Base-by-base conservation (phyloP, 352 stramenopile genomes). In the Lagenidium giganteum region DNA sequence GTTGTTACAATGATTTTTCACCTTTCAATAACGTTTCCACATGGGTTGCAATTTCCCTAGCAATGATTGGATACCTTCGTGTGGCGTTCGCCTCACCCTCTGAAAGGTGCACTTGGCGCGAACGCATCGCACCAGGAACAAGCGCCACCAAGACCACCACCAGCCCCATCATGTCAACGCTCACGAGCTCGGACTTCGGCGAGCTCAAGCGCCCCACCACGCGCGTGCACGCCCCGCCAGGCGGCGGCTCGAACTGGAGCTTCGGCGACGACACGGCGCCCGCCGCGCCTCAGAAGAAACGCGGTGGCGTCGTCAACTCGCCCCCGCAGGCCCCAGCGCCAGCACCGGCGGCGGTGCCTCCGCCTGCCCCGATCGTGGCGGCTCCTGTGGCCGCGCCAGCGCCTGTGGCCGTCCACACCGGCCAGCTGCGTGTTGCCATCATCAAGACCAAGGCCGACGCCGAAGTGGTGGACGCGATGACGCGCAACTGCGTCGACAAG, bases 181-280 rank as follows among this genome's bases (percentile, higher is more conserved):
- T 93, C 33, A 93, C 81, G 38, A 91, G 78, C 57, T 59, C 73
- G 1, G 81, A 93, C 39, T 85, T 93, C 44, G 73, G 75, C 46
- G 75, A 89, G 47, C 70, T 93, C 42, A 89, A 88, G 64, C 78
- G 81, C 34, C 81, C 81, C 16, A 87, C 73, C 8, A 93, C 81
- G 47, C 81, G 81, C 26, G 74, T 93, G 37, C 76, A 90, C 49
- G 81, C 81, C 9, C 81, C 81, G 8, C 81, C 81, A 1, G 81
- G 81, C 6, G 81, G 81, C n/a, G 75, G 76, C 13, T 89, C 81
- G 41, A 88, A 51, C 64, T 90, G 73, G 73, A 88, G 74, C 61
- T 77, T 90, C 28, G 71, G 69, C 3, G 76, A 73, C 36, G 55
- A 70, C 28, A 47, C 51, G 20, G 23, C 49, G 20, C 51, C 57